Percentiles rank a stretch among this genome's conserved stretches.
Evolutionary conservation across 352 stramenopile species (phyloP).

Genomic region (Phytophthora multivora): DNA sequence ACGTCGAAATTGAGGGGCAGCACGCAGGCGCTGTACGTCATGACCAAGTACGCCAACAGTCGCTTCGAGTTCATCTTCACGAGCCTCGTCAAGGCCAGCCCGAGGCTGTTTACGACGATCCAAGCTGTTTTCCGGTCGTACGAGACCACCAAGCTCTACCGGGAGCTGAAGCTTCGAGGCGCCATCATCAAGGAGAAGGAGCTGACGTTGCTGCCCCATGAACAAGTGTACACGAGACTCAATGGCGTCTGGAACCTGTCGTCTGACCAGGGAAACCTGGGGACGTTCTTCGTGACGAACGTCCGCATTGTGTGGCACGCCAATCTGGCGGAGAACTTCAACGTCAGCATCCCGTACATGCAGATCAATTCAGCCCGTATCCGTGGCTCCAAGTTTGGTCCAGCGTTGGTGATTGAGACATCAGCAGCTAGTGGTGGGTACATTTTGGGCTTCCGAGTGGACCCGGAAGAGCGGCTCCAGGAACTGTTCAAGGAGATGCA

Average conservation of each 20-base stretch:
- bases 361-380: slow-evolving; percentile 90
- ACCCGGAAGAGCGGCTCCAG: slow-evolving; percentile 84
- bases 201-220: slow-evolving; percentile 85
- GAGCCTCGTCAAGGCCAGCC: slow-evolving; percentile 91
- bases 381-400: slow-evolving; percentile 91
- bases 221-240: slow-evolving; percentile 89
- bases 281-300: slow-evolving; percentile 93
- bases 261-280: slow-evolving; percentile 93
- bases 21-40: slow-evolving; percentile 92
- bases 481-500: slow-evolving; percentile 89
- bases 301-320: slow-evolving; percentile 93
- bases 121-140: slow-evolving; percentile 93
- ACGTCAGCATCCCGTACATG: slow-evolving; percentile 95
- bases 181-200: slow-evolving; percentile 92
- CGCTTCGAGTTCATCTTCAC: slow-evolving; percentile 96
- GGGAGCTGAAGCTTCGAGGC: slow-evolving; percentile 92
- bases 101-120: slow-evolving; percentile 92
- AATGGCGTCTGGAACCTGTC: slow-evolving; percentile 93
- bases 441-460: slow-evolving; percentile 91
- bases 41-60: slow-evolving; percentile 87
- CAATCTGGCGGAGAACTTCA: slow-evolving; percentile 94
- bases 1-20: slow-evolving; percentile 90
- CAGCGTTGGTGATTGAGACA: slow-evolving; percentile 91
- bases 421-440: slow-evolving; percentile 81
- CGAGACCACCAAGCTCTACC: slow-evolving; percentile 92